phyloP scores from a whole-genome alignment of 176 grass and related monocot genomes.

The Musa itinerans region DNA sequence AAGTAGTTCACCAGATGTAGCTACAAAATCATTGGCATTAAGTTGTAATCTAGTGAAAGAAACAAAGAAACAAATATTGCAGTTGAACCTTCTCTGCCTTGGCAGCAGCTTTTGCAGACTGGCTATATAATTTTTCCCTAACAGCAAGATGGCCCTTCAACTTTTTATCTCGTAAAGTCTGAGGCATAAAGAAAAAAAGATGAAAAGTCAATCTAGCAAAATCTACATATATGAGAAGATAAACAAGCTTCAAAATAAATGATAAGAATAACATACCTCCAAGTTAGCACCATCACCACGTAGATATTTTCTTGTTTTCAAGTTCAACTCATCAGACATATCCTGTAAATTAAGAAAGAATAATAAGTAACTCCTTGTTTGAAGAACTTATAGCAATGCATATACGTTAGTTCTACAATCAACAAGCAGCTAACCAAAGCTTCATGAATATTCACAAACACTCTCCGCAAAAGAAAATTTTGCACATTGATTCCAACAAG shows the following conservation, averaged over 20 bases:
- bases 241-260: not conserved
- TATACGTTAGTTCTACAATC: not conserved
- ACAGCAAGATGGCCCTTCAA: constrained; percentile 55
- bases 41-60: not conserved
- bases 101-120: constrained; percentile 65
- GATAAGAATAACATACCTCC: constrained; percentile 32
- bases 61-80: not conserved
- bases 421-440: not conserved
- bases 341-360: constrained; percentile 22
- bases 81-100: constrained; percentile 55
- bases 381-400: not conserved
- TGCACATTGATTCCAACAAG: not conserved
- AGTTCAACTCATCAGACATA: constrained; percentile 41
- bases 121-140: constrained; percentile 65
- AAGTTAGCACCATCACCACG: constrained; percentile 50
- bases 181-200: constrained; percentile 15
- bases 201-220: constrained; percentile 8
- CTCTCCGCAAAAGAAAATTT: not conserved
- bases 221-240: not conserved
- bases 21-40: not conserved
- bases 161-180: constrained; percentile 71
- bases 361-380: not conserved
- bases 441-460: not conserved
- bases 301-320: constrained; percentile 57
- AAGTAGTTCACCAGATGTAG: not conserved